Percentiles rank a stretch among this genome's conserved stretches.
These are phyloP conservation scores for Bretziella fagacearum DNA, from an alignment of 2,329 filamentous ascomycete species.

Conservation along the genomic window DNA sequence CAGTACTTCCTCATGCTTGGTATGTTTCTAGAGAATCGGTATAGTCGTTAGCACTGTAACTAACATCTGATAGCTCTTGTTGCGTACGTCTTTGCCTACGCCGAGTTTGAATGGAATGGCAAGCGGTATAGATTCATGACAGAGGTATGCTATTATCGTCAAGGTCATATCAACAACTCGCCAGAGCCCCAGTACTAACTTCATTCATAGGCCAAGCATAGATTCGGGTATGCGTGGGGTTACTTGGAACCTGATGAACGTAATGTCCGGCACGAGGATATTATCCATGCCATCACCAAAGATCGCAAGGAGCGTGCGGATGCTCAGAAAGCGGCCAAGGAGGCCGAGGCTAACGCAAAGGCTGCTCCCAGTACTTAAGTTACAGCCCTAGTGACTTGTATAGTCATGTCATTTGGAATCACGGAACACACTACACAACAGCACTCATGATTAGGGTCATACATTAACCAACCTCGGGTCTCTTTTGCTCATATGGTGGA, in stretches of 20 bases:
- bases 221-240: conserved; percentile 24
- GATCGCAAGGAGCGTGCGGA: conserved; percentile 1
- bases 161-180: background rate
- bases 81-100: conserved; percentile 26
- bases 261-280: conserved; percentile 2
- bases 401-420: no score
- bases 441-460: no score
- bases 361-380: no score
- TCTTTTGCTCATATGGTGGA: no score
- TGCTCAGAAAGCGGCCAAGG: background rate
- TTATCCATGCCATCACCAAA: background rate
- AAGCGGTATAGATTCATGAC: conserved; percentile 27
- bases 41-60: background rate
- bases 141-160: conserved; percentile 20
- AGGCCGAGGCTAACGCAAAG: background rate
- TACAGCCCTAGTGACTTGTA: no score
- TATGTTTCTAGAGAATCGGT: conserved; percentile 22
- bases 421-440: no score
- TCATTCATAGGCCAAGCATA: conserved; percentile 5
- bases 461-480: no score
- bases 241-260: conserved; percentile 23
- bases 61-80: conserved; percentile 21
- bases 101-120: conserved; percentile 30
- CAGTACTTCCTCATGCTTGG: conserved; percentile 44
- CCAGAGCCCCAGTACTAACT: no score